Percentiles rank a stretch among this genome's conserved stretches.
Conservation (phyloP, 495 filamentous ascomycete species). For the Tirmania nivea region DNA sequence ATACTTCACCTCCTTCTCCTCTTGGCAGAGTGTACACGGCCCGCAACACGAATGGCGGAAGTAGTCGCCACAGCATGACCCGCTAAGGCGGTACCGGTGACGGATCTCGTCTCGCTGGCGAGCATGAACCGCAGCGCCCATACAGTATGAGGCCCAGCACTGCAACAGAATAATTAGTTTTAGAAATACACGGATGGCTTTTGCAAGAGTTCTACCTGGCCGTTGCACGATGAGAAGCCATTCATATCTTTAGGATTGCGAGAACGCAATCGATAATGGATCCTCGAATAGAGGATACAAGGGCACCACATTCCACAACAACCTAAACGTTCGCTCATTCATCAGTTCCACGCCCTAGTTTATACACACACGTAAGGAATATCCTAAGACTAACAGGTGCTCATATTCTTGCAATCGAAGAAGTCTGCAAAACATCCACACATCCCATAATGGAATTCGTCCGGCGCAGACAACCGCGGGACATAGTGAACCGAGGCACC, state of each 20-base stretch:
- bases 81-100: conserved; percentile 8
- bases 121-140: not conserved
- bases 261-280: conserved; percentile 3
- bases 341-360: not conserved
- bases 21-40: conserved; percentile 9
- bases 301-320: conserved; percentile 5
- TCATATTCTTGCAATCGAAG: not conserved
- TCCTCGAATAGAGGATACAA: conserved; percentile 9
- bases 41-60: conserved; percentile 1
- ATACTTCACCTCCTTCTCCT: conserved; percentile 10
- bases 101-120: conserved; percentile 10
- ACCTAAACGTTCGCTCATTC: not conserved
- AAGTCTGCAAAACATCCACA: conserved; percentile 7
- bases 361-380: not conserved
- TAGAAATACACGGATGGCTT: not conserved
- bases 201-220: not conserved
- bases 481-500: no score
- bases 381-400: conserved; percentile 1
- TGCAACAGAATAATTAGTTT: not conserved
- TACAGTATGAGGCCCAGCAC: conserved; percentile 1
- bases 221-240: conserved; percentile 4
- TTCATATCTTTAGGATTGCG: conserved; percentile 2
- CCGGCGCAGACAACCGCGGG: not conserved
- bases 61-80: conserved; percentile 2
- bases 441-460: conserved; percentile 8